Conservation (phyloP, 495 filamentous ascomycete species). For the Podospora appendiculata region DNA sequence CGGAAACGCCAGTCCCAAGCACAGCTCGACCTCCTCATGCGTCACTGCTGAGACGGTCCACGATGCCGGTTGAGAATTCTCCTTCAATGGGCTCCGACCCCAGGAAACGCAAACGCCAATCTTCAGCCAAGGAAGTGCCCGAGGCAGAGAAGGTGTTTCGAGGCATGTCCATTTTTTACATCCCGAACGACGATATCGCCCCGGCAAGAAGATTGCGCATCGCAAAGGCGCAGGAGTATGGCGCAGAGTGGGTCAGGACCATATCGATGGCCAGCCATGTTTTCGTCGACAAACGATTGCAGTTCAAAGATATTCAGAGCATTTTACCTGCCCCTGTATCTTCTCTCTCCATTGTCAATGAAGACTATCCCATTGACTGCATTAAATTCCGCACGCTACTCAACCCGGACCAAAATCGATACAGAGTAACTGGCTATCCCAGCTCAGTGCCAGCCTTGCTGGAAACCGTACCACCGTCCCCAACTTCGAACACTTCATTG, state of each 20-base stretch:
- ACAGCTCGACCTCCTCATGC: constrained; percentile 3
- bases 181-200: constrained; percentile 70
- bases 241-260: constrained; percentile 45
- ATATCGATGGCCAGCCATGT: constrained; percentile 55
- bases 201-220: constrained; percentile 62
- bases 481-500: constrained; percentile 16
- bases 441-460: background rate
- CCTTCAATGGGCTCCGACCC: constrained; percentile 13
- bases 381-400: constrained; percentile 53
- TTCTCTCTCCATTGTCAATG: constrained; percentile 52
- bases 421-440: constrained; percentile 43
- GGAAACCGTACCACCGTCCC: constrained; percentile 18
- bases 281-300: constrained; percentile 66
- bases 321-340: constrained; percentile 48
- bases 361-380: constrained; percentile 74
- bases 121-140: constrained; percentile 34
- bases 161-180: constrained; percentile 62
- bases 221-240: constrained; percentile 65
- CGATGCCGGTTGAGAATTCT: constrained; percentile 14
- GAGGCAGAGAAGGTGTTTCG: constrained; percentile 60
- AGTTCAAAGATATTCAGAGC: constrained; percentile 56
- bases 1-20: constrained; percentile 17
- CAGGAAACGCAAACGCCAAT: constrained; percentile 45
- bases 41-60: constrained; percentile 14
- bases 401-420: constrained; percentile 49